These are phyloP conservation scores for Flaveria linearis DNA, from an alignment of 129 eudicot genomes.

Conservation along the genomic window DNA sequence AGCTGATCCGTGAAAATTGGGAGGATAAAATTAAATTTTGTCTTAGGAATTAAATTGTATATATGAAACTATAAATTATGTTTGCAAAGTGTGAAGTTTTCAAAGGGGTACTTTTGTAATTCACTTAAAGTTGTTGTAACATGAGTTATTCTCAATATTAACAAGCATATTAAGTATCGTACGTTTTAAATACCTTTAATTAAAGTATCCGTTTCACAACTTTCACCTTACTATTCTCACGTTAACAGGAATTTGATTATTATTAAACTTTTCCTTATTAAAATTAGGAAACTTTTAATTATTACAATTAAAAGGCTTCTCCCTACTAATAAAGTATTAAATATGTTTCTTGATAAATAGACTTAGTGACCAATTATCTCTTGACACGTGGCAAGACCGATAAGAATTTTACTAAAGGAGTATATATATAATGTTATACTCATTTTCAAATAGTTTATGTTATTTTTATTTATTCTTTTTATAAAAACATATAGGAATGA, in stretches of 20 bases:
- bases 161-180: not conserved
- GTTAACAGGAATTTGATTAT: not conserved
- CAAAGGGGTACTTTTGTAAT: not conserved
- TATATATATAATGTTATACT: no score
- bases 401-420: no score
- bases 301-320: not conserved
- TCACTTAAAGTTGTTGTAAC: not conserved
- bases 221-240: not conserved
- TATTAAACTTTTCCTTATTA: not conserved
- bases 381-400: no score
- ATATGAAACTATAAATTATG: not conserved
- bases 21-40: not conserved
- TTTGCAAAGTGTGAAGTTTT: not conserved
- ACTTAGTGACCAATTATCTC: no score
- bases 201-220: slow-evolving; percentile 6
- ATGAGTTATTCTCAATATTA: not conserved
- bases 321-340: no score
- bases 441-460: no score
- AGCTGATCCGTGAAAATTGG: not conserved
- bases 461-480: no score
- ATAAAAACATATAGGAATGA: no score
- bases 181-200: slow-evolving; percentile 5
- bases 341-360: no score
- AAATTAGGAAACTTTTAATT: not conserved
- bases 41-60: not conserved